Base-by-base conservation (phyloP, 805 yeast species). In the Kurtzmaniella fragi region DNA sequence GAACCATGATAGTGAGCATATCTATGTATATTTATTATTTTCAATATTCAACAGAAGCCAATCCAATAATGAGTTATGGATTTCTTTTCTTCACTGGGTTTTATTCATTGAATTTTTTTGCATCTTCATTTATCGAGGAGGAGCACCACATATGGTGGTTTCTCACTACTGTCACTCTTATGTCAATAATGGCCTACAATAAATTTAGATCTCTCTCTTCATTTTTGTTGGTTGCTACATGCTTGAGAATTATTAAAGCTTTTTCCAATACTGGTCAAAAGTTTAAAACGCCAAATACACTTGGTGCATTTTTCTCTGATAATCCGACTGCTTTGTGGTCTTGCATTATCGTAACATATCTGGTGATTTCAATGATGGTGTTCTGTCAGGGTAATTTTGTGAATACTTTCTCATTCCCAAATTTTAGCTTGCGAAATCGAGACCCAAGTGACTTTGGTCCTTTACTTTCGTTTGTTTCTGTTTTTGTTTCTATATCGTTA, bases 101-200 rank as follows among this genome's bases (percentile, higher is more conserved):
- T 2, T 68, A 62, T 47, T 71, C 86, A 0, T 71, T 82, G 46
- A 87, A 90, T 62, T 96, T 90, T 9, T 87, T 95, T 43, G 90
- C 96, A 20, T 67, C 73, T 4, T 66, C 72, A 3, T 69, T 90
- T 41, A 84, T 93, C 13, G 99, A 93, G 53, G 99, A 93, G 57
- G 99, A 93, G 54, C 95, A 93, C 54, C 96, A 90, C 54, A 59
- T 90, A 13, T 93, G 99, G 99, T 93, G 95, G 86, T 84, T 57
- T 25, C 50, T 62, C 13, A 48, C 61, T 3, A 38, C 56, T 1
- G 34, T 52, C 11, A 43, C 43, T 27, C 39, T 50, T 4, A 26
- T 47, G 2, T 33, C 38, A 3, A 38, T 57, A 13, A 38, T 33
- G 29, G 28, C 35, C 12, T 42, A 31, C 35, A 33, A 35, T 12